Conservation (phyloP, 768 basidiomycete genomes). For the Mrakia frigida region DNA sequence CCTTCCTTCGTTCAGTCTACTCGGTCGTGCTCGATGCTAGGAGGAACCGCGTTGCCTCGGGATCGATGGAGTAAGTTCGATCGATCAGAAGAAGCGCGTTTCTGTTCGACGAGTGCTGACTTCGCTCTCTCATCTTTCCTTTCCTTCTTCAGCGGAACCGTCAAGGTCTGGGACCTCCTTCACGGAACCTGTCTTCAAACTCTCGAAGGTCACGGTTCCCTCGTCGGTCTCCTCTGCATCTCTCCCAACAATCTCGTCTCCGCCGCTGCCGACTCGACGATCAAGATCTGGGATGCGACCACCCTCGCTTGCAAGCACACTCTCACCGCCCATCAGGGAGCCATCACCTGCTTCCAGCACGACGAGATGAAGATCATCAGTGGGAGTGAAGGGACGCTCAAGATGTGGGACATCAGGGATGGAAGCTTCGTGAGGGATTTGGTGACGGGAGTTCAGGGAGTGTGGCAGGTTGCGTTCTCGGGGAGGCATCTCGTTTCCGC, state of each 20-base stretch:
- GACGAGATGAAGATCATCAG: slow-evolving; percentile 96
- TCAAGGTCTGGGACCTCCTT: slow-evolving; percentile 85
- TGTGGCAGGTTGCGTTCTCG: slow-evolving; percentile 97
- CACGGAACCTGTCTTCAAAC: slow-evolving; percentile 74
- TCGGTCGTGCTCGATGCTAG: slow-evolving; percentile 83
- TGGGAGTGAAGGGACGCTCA: slow-evolving; percentile 90
- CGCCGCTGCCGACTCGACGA: slow-evolving; percentile 90
- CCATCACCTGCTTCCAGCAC: slow-evolving; percentile 99
- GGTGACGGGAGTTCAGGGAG: slow-evolving; percentile 82
- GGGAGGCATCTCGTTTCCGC: slow-evolving; percentile 93
- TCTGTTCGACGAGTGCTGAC: neutral
- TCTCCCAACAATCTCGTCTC: slow-evolving; percentile 88
- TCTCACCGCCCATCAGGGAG: slow-evolving; percentile 84
- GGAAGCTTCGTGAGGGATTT: slow-evolving; percentile 82
- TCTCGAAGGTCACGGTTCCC: slow-evolving; percentile 84
- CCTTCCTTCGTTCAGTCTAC: slow-evolving; percentile 61
- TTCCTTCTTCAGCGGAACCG: slow-evolving; percentile 55
- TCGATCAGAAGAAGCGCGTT: too few relatives aligned
- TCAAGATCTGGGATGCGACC: slow-evolving; percentile 90
- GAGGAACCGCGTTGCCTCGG: slow-evolving; percentile 87
- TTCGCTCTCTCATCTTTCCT: neutral
- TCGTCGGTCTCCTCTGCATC: slow-evolving; percentile 86
- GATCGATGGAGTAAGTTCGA: slow-evolving; percentile 71
- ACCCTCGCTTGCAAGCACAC: slow-evolving; percentile 72
- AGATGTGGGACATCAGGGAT: slow-evolving; percentile 94